Evolutionary conservation across 768 basidiomycete species (phyloP).

Genomic region (Sporobolomyces roseus): DNA sequence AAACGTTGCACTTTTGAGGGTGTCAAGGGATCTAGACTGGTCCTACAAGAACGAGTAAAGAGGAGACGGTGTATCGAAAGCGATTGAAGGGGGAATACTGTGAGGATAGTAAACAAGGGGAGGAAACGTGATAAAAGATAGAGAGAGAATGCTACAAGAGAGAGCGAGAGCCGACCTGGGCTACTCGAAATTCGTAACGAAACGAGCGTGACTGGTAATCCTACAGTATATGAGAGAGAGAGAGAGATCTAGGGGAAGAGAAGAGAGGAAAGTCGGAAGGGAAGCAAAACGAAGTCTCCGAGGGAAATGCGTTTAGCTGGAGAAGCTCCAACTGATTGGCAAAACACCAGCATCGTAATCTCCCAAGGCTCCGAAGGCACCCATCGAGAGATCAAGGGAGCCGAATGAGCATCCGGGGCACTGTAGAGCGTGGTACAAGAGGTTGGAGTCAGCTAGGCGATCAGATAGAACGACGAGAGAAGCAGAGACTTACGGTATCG

Average conservation of each 20-base stretch:
- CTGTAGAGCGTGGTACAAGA: too few relatives aligned
- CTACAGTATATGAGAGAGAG: not conserved
- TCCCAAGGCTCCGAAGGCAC: constrained; percentile 63
- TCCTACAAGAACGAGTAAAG: too few relatives aligned
- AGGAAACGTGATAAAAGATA: not conserved
- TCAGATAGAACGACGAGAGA: too few relatives aligned
- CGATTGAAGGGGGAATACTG: too few relatives aligned
- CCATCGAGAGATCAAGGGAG: constrained; percentile 59
- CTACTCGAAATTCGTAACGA: too few relatives aligned
- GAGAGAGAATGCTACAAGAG: not conserved
- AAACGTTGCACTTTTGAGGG: too few relatives aligned
- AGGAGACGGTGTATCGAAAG: too few relatives aligned
- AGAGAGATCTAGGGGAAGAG: not conserved
- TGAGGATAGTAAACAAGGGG: too few relatives aligned
- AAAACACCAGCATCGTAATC: constrained; percentile 57
- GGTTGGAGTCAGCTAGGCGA: too few relatives aligned
- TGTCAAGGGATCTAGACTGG: too few relatives aligned
- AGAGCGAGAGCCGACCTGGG: constrained; percentile 5
- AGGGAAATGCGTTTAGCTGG: not conserved
- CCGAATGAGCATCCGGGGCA: constrained; percentile 47
- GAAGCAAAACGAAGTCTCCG: not conserved
- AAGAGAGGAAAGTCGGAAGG: constrained; percentile 1
- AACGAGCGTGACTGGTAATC: not conserved
- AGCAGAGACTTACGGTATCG: constrained; percentile 1
- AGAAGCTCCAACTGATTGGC: constrained; percentile 50